phyloP scores from a whole-genome alignment of 768 basidiomycete genomes.

The Phallus indusiatus region DNA sequence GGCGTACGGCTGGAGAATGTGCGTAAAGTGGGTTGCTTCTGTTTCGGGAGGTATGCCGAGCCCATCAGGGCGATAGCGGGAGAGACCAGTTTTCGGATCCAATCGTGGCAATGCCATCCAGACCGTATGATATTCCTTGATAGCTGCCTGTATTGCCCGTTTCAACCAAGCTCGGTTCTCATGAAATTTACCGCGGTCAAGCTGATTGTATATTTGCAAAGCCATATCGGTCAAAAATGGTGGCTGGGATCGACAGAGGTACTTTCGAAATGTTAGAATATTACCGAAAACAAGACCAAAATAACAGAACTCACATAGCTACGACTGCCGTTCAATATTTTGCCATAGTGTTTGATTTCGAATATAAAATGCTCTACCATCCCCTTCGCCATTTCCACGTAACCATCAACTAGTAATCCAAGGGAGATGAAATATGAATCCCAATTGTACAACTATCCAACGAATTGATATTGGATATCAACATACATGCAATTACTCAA shows the following conservation, averaged over 20 bases:
- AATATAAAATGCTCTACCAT: constrained; percentile 99
- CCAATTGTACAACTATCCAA: constrained; percentile 78
- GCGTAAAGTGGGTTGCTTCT: constrained; percentile 96
- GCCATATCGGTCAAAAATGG: constrained; percentile 99
- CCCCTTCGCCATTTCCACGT: constrained; percentile 89
- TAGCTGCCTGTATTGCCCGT: constrained; percentile 91
- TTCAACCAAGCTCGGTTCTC: constrained; percentile 88
- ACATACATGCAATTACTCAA: not conserved
- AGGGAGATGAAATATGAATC: constrained; percentile 92
- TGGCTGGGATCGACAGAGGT: constrained; percentile 92
- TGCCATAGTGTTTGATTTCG: constrained; percentile 96
- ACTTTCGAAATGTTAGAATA: constrained; percentile 36
- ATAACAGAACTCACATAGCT: constrained; percentile 34
- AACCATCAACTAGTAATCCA: constrained; percentile 90
- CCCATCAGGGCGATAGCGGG: constrained; percentile 89
- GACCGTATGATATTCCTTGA: constrained; percentile 97
- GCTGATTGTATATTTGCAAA: constrained; percentile 93
- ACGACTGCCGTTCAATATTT: constrained; percentile 93
- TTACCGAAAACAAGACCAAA: not conserved
- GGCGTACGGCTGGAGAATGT: constrained; percentile 93
- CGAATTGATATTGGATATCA: constrained; percentile 8
- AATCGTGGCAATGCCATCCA: constrained; percentile 95
- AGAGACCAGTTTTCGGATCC: constrained; percentile 89
- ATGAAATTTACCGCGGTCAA: constrained; percentile 74
- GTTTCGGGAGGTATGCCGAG: constrained; percentile 97